A percentile compares a stretch with the other conserved stretches of the same genome.
These are phyloP conservation scores for Toxoplasma gondii DNA, from an alignment of 169 alveolate species.

Conservation along the genomic window DNA sequence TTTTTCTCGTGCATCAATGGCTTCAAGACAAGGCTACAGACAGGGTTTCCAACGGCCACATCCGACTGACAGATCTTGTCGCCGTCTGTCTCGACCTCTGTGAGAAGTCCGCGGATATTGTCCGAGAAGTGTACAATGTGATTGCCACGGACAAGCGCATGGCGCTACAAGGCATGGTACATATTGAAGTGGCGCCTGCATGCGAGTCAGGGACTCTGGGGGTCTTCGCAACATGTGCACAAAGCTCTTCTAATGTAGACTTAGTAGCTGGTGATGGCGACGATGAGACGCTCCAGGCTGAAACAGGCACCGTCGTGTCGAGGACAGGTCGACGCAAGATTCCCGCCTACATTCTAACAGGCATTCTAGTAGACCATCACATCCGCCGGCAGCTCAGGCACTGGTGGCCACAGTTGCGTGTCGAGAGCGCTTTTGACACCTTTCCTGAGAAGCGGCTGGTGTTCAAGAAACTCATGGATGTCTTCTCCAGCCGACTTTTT, in stretches of 20 bases:
- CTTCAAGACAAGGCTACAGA: neutral
- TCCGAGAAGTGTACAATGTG: conserved; percentile 11
- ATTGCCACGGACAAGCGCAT: conserved; percentile 33
- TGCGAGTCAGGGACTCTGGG: neutral
- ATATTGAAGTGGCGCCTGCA: neutral
- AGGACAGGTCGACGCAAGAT: neutral
- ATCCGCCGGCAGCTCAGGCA: conserved; percentile 5
- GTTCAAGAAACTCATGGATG: conserved; percentile 40
- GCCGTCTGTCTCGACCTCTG: conserved; percentile 39
- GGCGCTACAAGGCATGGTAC: conserved; percentile 42
- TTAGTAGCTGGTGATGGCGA: conserved; percentile 10
- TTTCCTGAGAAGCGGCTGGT: neutral
- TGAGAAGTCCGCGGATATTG: conserved; percentile 16
- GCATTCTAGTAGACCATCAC: conserved; percentile 10
- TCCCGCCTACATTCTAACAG: conserved; percentile 20
- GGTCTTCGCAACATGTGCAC: neutral
- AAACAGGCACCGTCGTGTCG: neutral
- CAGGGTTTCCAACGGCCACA: neutral
- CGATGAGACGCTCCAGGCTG: neutral
- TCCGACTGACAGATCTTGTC: conserved; percentile 7
- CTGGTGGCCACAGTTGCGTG: conserved; percentile 36
- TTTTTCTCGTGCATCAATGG: conserved; percentile 29
- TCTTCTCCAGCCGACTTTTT: conserved; percentile 33
- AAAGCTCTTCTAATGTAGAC: neutral
- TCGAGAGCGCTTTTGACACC: neutral